A percentile compares a stretch with the other conserved stretches of the same genome.
phyloP scores from a whole-genome alignment of 2,329 filamentous ascomycete species.

The Phialocephala sp. region DNA sequence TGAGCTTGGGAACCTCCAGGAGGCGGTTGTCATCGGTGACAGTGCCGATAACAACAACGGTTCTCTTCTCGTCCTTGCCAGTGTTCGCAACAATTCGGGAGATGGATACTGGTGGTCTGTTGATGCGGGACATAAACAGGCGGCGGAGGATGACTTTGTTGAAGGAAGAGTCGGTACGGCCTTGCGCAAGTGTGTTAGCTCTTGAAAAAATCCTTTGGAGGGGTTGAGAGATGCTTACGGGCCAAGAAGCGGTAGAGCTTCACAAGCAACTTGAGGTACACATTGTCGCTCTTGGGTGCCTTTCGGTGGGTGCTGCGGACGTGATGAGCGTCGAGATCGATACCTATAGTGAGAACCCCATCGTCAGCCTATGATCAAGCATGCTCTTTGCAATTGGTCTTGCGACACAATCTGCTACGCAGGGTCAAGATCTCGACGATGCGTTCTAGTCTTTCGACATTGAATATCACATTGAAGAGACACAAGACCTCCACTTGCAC shows the following conservation, averaged over 20 bases:
- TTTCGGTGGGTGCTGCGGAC: conserved; percentile 80
- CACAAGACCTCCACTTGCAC: conserved; percentile 44
- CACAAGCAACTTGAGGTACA: conserved; percentile 95
- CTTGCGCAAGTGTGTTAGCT: conserved; percentile 50
- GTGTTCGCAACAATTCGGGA: conserved; percentile 83
- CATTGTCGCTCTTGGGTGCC: conserved; percentile 98
- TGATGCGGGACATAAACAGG: conserved; percentile 98
- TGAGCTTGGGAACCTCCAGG: conserved; percentile 87
- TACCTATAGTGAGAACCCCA: conserved; percentile 62
- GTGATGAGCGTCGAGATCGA: conserved; percentile 74
- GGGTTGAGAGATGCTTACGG: conserved; percentile 66
- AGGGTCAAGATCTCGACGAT: conserved; percentile 36
- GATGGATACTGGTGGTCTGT: conserved; percentile 93
- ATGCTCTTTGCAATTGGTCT: conserved; percentile 61
- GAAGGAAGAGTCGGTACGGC: conserved; percentile 96
- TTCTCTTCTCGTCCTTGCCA: conserved; percentile 76
- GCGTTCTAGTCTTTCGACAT: conserved; percentile 31
- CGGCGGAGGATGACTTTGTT: conserved; percentile 98
- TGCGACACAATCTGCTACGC: conserved; percentile 43
- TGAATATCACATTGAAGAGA: conserved; percentile 27
- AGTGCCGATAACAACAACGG: conserved; percentile 90
- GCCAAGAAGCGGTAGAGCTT: conserved; percentile 98
- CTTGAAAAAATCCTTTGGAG: background rate
- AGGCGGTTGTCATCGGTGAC: conserved; percentile 98
- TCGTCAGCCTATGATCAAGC: conserved; percentile 68